phyloP scores from a whole-genome alignment of 2,329 filamentous ascomycete species.

The Ascocoryne sarcoides region DNA sequence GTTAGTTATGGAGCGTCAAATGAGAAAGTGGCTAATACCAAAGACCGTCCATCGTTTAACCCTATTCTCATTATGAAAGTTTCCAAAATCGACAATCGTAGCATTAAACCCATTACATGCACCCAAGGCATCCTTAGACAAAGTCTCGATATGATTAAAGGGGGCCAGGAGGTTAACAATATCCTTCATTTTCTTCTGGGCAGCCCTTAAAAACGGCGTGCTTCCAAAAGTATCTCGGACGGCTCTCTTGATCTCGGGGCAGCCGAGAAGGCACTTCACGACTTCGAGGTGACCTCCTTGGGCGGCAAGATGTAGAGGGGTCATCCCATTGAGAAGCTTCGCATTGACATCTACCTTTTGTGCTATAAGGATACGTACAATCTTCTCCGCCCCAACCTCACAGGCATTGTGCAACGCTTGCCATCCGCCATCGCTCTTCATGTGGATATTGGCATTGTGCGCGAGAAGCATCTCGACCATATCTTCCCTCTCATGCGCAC shows the following conservation, averaged over 20 bases:
- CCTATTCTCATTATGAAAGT: constrained; percentile 18
- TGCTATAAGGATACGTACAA: constrained; percentile 15
- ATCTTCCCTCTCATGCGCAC: constrained; percentile 16
- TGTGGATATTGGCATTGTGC: constrained; percentile 12
- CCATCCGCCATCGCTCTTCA: constrained; percentile 18
- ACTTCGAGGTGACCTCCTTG: constrained; percentile 18
- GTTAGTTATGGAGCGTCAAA: no score
- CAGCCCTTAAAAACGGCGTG: constrained; percentile 21
- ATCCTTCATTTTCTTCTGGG: constrained; percentile 18
- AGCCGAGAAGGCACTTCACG: constrained; percentile 14
- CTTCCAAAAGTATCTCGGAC: constrained; percentile 20
- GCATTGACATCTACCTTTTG: constrained; percentile 20
- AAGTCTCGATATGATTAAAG: constrained; percentile 14
- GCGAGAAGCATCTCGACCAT: constrained; percentile 19
- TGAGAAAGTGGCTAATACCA: constrained; percentile 7
- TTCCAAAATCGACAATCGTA: constrained; percentile 21
- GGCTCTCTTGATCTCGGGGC: constrained; percentile 15
- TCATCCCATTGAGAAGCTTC: constrained; percentile 20
- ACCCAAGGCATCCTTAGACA: constrained; percentile 22
- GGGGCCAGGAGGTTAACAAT: constrained; percentile 20
- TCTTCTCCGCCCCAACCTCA: constrained; percentile 16
- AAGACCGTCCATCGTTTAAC: constrained; percentile 15
- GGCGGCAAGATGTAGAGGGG: constrained; percentile 19
- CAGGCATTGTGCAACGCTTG: constrained; percentile 21
- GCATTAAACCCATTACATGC: constrained; percentile 22